A percentile compares a stretch with the other conserved stretches of the same genome.
Conservation (phyloP, 257 asterid species). For the Solanum clarkiae region DNA sequence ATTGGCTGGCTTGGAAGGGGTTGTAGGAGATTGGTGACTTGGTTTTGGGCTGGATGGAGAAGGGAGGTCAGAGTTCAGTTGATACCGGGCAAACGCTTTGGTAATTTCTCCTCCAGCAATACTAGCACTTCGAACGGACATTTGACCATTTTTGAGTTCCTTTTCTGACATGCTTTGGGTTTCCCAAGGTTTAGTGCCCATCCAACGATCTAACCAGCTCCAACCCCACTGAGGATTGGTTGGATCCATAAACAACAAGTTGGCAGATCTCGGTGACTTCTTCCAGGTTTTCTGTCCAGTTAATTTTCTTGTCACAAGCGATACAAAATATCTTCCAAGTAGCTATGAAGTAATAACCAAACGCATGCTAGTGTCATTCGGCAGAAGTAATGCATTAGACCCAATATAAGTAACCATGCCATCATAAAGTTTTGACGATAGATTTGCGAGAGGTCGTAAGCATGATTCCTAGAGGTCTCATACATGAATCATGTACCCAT, state of each 20-base stretch:
- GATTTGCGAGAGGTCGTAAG: background rate
- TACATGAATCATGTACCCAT: background rate
- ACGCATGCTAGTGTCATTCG: background rate
- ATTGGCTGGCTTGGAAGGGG: constrained; percentile 21
- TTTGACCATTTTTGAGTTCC: constrained; percentile 33
- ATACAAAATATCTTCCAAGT: background rate
- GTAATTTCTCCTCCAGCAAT: constrained; percentile 46
- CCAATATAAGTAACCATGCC: background rate
- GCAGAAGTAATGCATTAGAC: background rate
- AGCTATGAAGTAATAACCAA: background rate
- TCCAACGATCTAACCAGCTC: constrained; percentile 98
- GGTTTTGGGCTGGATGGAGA: constrained; percentile 42
- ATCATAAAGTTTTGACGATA: background rate
- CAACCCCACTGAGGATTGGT: constrained; percentile 99
- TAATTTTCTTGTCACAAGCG: background rate
- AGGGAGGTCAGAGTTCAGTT: constrained; percentile 40
- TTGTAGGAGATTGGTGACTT: constrained; percentile 30
- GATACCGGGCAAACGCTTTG: constrained; percentile 68
- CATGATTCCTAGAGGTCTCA: background rate
- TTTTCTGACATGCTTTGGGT: constrained; percentile 27
- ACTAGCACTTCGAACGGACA: constrained; percentile 30
- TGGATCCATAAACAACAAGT: constrained; percentile 84
- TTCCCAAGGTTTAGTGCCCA: constrained; percentile 82
- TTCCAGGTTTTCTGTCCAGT: constrained; percentile 81
- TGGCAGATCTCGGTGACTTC: constrained; percentile 59